Evolutionary conservation across 2,329 filamentous ascomycete genomes (phyloP).

Genomic region (Ascomycota sp.): DNA sequence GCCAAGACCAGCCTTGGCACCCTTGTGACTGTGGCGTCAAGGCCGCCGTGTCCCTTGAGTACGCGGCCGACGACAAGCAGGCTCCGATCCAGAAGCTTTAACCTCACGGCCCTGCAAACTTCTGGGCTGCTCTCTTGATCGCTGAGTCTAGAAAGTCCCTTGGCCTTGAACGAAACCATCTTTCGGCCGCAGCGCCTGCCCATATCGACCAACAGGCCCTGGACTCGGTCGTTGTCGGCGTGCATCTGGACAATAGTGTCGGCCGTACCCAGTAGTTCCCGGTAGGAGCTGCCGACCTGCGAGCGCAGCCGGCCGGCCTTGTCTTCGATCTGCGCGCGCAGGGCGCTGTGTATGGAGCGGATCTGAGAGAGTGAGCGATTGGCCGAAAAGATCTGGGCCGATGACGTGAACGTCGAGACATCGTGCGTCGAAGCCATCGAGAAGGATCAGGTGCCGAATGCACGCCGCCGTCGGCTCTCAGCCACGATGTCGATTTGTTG

Average conservation of each 20-base stretch:
- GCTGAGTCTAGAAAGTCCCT: conserved; percentile 30
- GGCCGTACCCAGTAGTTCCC: conserved; percentile 76
- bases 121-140: conserved; percentile 8
- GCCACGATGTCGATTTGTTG: too few species aligned
- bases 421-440: conserved; percentile 24
- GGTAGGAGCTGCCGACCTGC: conserved; percentile 51
- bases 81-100: conserved; percentile 31
- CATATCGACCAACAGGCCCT: conserved; percentile 50
- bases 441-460: too few species aligned
- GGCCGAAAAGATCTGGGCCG: conserved; percentile 32
- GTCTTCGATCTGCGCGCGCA: conserved; percentile 40
- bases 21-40: conserved; percentile 11
- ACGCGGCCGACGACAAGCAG: conserved; percentile 26
- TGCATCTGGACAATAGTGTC: conserved; percentile 90
- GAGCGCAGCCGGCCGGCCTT: conserved; percentile 40
- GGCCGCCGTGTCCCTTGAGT: conserved; percentile 18
- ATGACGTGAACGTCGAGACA: conserved; percentile 24
- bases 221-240: conserved; percentile 51
- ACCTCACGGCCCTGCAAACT: conserved; percentile 18
- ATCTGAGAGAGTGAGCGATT: conserved; percentile 41
- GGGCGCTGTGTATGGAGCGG: conserved; percentile 37
- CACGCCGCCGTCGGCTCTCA: too few species aligned
- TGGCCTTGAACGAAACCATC: conserved; percentile 44
- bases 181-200: conserved; percentile 58
- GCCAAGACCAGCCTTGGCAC: conserved; percentile 34